Conservation (phyloP, 2,329 filamentous ascomycete genomes). For the Periconia sp. region DNA sequence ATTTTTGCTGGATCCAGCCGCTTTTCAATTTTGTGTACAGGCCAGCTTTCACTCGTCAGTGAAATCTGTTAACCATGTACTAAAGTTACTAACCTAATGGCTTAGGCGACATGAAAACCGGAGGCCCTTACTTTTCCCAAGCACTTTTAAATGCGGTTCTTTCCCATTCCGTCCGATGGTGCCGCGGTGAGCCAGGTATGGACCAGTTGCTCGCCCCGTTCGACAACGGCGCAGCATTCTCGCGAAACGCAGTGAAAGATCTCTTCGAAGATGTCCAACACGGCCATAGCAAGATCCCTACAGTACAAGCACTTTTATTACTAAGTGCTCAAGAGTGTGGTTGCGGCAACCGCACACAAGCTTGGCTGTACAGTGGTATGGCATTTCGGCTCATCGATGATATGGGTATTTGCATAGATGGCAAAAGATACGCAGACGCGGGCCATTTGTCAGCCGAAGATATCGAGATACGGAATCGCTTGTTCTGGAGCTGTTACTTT, state of each 20-base stretch:
- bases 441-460: constrained; percentile 15
- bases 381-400: constrained; percentile 18
- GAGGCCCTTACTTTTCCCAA: constrained; percentile 16
- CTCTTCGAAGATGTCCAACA: constrained; percentile 13
- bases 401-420: constrained; percentile 18
- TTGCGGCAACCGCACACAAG: constrained; percentile 15
- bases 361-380: constrained; percentile 20
- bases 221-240: constrained; percentile 10
- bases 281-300: constrained; percentile 14
- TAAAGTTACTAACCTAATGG: neutral
- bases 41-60: constrained; percentile 16
- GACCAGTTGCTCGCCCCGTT: constrained; percentile 12
- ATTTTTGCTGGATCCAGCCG: constrained; percentile 20
- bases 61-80: too few relatives aligned
- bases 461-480: constrained; percentile 15
- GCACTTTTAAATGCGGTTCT: constrained; percentile 15
- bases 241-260: constrained; percentile 8
- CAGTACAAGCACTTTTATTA: constrained; percentile 14
- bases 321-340: constrained; percentile 17
- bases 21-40: constrained; percentile 19
- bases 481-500: constrained; percentile 22
- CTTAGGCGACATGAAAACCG: constrained; percentile 16
- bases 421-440: constrained; percentile 12
- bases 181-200: constrained; percentile 15
- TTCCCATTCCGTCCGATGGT: constrained; percentile 17